Base-by-base conservation (phyloP, 768 basidiomycete genomes). In the Termitomyces sp. region DNA sequence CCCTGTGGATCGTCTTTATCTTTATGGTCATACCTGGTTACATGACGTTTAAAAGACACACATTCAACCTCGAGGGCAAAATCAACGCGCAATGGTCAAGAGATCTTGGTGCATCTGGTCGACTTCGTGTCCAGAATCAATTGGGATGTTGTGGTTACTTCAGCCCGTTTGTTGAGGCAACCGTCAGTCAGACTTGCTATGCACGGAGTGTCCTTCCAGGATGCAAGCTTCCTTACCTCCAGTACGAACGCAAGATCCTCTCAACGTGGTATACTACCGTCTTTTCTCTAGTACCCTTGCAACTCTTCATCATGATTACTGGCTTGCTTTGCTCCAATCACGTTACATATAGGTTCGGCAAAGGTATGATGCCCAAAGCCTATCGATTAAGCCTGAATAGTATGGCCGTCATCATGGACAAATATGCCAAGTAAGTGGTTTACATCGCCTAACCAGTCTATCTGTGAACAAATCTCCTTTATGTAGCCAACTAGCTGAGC, bases 301-400 rank as follows among this genome's bases (percentile, higher is more conserved):
- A 92, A 59, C 70, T 93, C 50, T 68, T 67, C 23, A 76, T 87
- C 69, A 91, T 91, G 66, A 60, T 89, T 61, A 75, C 77, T 1
- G 84, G 78, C 14, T 71, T 93, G 56, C 71, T 93, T 52, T 93
- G 88, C 70, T 86, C 86, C 26, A 92, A 91, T 72, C 91, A 93
- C 64, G 85, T 93, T 69, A 93, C 90, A 23, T 92, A 91, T 69
- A 80, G 91, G 54, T 93, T 93, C 70, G 90, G 90, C 10, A 93
- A 92, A 76, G 91, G 91, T 60, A 86, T 92, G 84, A 91, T 88
- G 80, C 91, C 90, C 58, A 89, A 90, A 77, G 84, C 87, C 14
- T 93, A 93, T 71, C 78, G 89, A 38, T 77, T 93, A 48, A 86
- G 85, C 73, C 74, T 83, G 78, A 81, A 79, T 59, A 86, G 82